Evolutionary conservation across 169 alveolate species (phyloP), one percentile per base, ranked within the genome.

Genomic region (Plasmodium inui): DNA sequence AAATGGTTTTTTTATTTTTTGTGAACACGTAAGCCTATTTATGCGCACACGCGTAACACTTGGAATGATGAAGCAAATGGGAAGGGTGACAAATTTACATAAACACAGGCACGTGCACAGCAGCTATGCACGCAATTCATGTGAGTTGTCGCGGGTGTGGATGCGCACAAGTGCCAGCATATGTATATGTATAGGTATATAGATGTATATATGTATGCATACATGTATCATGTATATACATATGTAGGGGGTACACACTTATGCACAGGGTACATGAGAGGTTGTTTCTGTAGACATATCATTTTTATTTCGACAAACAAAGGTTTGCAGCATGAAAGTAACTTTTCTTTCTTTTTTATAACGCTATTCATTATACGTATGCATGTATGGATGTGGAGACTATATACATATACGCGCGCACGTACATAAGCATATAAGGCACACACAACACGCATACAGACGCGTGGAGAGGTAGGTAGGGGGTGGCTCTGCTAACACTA

Each of bases 101-200:
- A 79, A 22, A 79, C 57, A 79, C 7, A 41, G 26, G 70, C 26
- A 44, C 55, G 32, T 79, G 70, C 84, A 79, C 30, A 79, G 50
- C 26, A 41, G 3, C 37, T 74, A 74, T 32, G 44, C 44, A 22
- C 55, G 32, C 34, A 22, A 14, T 14, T 30, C 55, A 41, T 22
- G 70, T 26, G 9, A 17, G 32, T 67, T 26, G 32, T 67, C 9
- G 37, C 28, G 76, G 14, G 37, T 2, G 34, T 79, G 17, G 10
- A 17, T 6, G 55, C 57, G 37, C 84, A 14, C 30, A 79, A 12
- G 28, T 14, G 53, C 78, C 28, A 28, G 32, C 32, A 7, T 84
- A 39, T 71, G 74, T 71, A 84, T 26, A 71, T 34, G 74, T n/a
- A 37, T 83, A 70, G 30, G 73, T 70, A 83, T 41, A 83, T 70